phyloP scores from a whole-genome alignment of 164 flowering plant genomes.

The Taxillus chinensis region DNA sequence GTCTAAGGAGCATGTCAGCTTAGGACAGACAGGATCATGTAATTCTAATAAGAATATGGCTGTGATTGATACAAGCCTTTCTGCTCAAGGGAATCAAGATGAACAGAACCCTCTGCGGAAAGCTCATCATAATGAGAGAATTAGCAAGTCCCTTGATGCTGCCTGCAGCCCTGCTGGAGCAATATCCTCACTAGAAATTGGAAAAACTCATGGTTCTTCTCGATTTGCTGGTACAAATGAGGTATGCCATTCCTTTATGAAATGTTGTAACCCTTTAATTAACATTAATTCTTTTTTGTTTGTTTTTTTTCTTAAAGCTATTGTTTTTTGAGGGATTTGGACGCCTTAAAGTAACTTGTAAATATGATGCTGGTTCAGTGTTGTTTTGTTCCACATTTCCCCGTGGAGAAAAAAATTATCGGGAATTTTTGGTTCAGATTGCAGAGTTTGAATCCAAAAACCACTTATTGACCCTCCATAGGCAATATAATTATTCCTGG shows the following conservation, averaged over 20 bases:
- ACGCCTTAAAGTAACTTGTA: no score
- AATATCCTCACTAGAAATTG: constrained; percentile 11
- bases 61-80: constrained; percentile 7
- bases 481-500: no score
- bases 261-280: background rate
- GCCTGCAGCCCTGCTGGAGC: constrained; percentile 3
- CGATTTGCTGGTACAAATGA: constrained; percentile 11
- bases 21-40: constrained; percentile 9
- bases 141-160: constrained; percentile 13
- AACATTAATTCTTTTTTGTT: background rate
- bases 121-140: constrained; percentile 13
- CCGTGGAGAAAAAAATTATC: no score
- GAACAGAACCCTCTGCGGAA: constrained; percentile 13
- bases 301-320: background rate
- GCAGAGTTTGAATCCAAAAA: no score
- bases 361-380: no score
- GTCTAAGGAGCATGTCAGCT: constrained; percentile 9
- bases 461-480: no score
- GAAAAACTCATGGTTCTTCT: constrained; percentile 11
- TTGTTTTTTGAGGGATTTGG: no score
- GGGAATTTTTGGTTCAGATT: no score
- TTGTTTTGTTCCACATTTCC: no score
- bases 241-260: constrained; percentile 20
- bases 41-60: constrained; percentile 9
- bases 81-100: constrained; percentile 17